These are phyloP conservation scores for Colletotrichum neosansevieriae DNA, from an alignment of 2,329 filamentous ascomycete species.

Conservation along the genomic window DNA sequence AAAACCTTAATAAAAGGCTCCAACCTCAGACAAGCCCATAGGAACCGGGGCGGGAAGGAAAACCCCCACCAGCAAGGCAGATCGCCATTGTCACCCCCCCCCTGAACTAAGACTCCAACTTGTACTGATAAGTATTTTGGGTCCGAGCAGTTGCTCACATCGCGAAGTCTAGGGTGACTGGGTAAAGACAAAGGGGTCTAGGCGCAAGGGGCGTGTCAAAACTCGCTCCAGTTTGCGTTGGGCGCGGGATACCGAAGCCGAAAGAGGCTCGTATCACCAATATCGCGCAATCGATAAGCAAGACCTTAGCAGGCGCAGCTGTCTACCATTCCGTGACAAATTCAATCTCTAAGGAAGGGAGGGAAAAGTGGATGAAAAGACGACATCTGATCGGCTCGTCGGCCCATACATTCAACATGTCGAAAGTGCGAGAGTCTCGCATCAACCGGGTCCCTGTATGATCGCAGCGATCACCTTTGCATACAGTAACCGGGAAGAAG, in stretches of 20 bases:
- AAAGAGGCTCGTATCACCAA: background rate
- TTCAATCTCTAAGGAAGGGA: background rate
- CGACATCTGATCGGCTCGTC: background rate
- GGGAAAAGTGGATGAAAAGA: background rate
- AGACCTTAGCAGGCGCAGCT: no score
- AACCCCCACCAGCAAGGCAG: background rate
- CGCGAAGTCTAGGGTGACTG: background rate
- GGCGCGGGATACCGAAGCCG: background rate
- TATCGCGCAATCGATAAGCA: no score
- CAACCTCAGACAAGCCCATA: slow-evolving; percentile 1
- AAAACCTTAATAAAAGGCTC: background rate
- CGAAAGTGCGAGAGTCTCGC: background rate
- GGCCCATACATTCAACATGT: background rate
- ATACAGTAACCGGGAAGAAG: background rate
- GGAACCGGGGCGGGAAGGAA: background rate
- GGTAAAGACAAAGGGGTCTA: background rate
- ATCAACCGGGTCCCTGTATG: background rate
- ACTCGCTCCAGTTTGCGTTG: background rate
- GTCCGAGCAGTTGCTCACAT: background rate
- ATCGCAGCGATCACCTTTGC: background rate
- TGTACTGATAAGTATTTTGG: background rate
- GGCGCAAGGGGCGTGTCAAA: background rate
- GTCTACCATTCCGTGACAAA: background rate
- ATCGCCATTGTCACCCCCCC: background rate
- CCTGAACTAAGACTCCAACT: background rate